Base-by-base conservation (phyloP, 352 stramenopile species). In the Phytophthora tentaculata region DNA sequence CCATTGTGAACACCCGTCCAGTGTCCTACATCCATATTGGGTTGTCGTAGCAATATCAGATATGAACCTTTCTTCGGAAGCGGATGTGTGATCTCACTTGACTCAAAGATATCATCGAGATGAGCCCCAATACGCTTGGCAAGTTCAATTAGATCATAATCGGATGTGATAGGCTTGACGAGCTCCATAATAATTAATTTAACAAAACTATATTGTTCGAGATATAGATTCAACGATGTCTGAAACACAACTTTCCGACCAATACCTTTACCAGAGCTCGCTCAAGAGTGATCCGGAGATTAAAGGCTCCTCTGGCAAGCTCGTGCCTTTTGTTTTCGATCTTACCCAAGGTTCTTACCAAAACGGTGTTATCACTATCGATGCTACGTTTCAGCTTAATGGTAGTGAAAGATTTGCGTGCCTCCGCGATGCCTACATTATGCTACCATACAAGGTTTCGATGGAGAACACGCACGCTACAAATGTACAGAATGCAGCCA, bases 111-210 rank as follows among this genome's bases (percentile, higher is more conserved):
- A 22, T 20, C 16, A 20, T 45, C 39, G 8, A 45, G 39, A 19
- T 45, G 39, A n/a, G 14, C 39, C 14, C 13, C 39, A 19, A 45
- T 45, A 8, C 0, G 4, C 5, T 45, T 9, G 0, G 39, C 39
- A 7, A 45, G 39, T 20, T 45, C 39, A 14, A 45, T 45, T 1
- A 45, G 39, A 22, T 45, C 39, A 9, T 45, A 16, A 20, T 45
- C 39, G 8, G 3, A 10, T 1, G 39, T 45, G 16, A 45, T 45
- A 5, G 39, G 17, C 39, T 45, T 45, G 8, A 45, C 14, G 2
- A 45, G 39, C 4, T 45, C 16, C 39, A 45, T 45, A 45, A 45
- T 45, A 45, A n/a, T 45, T 22, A 45, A 45, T 45, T 45, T 45
- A 19, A 19, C 10, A 9, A 45, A 45, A 45, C 14, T 45, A 45